Evolutionary conservation across 202 grass and related monocot species (phyloP).

Genomic region (Digitaria exilis): DNA sequence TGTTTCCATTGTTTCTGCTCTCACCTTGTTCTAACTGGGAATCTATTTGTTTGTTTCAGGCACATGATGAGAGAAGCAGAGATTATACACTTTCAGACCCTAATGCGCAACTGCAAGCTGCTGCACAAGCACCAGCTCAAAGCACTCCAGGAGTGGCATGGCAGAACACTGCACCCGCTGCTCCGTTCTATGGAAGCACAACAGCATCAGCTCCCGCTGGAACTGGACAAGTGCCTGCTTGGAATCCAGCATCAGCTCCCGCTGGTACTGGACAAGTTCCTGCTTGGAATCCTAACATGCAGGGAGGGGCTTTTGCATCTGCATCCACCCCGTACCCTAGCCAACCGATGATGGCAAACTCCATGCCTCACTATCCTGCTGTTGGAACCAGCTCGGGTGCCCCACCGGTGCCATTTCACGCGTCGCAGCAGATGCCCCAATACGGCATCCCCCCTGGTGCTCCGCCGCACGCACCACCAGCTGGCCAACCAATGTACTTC

Average conservation of each 20-base stretch:
- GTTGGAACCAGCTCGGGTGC: slow-evolving; percentile 39
- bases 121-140: slow-evolving; percentile 34
- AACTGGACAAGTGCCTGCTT: too few relatives aligned
- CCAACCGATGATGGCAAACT: slow-evolving; percentile 42
- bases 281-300: slow-evolving; percentile 67
- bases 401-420: slow-evolving; percentile 40
- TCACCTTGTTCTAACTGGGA: slow-evolving; percentile 8
- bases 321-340: slow-evolving; percentile 44
- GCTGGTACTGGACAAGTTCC: slow-evolving; percentile 54
- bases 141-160: slow-evolving; percentile 45
- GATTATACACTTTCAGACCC: slow-evolving; percentile 64
- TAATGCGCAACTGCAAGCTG: slow-evolving; percentile 38
- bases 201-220: slow-evolving; percentile 28
- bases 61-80: slow-evolving; percentile 72
- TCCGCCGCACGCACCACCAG: slow-evolving; percentile 34
- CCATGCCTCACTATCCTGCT: slow-evolving; percentile 37
- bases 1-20: slow-evolving; percentile 1
- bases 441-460: slow-evolving; percentile 47
- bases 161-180: slow-evolving; percentile 47
- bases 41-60: slow-evolving; percentile 48
- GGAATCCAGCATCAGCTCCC: too few relatives aligned
- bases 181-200: slow-evolving; percentile 49
- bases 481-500: slow-evolving; percentile 49
- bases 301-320: slow-evolving; percentile 42
- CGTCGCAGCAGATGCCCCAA: slow-evolving; percentile 44